Evolutionary conservation across 768 basidiomycete species (phyloP).

Genomic region (Gloeopeniophorella convolvens): DNA sequence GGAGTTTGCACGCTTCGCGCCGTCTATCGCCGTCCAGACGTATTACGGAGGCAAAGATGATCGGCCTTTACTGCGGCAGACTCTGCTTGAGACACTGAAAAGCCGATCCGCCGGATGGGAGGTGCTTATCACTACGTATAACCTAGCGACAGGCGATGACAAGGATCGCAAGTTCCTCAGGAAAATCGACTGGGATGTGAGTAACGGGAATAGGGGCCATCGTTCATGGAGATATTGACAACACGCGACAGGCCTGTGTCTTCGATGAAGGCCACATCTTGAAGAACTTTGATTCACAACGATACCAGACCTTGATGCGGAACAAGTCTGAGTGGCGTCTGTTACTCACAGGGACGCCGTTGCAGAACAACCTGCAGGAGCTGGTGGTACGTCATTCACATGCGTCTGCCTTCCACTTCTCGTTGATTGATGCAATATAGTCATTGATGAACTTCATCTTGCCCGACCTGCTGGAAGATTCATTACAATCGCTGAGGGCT

Average conservation of each 20-base stretch:
- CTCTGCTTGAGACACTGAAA: slow-evolving; percentile 54
- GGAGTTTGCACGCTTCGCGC: slow-evolving; percentile 90
- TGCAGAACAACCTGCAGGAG: slow-evolving; percentile 89
- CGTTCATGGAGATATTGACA: background rate
- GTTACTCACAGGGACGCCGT: slow-evolving; percentile 89
- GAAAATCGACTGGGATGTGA: slow-evolving; percentile 85
- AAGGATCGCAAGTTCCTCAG: slow-evolving; percentile 92
- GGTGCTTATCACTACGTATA: slow-evolving; percentile 94
- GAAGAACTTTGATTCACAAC: slow-evolving; percentile 97
- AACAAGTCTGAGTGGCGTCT: slow-evolving; percentile 86
- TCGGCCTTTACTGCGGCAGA: slow-evolving; percentile 64
- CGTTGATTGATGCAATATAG: slow-evolving; percentile 34
- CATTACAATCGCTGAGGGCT: slow-evolving; percentile 74
- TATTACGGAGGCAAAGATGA: slow-evolving; percentile 95
- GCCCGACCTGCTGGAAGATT: slow-evolving; percentile 77
- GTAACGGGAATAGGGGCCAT: slow-evolving; percentile 30
- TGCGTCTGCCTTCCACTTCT: background rate
- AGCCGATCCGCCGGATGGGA: slow-evolving; percentile 65
- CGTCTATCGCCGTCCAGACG: slow-evolving; percentile 75
- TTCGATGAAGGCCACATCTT: slow-evolving; percentile 97
- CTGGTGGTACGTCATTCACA: slow-evolving; percentile 59
- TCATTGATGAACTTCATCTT: slow-evolving; percentile 98
- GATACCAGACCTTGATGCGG: slow-evolving; percentile 82
- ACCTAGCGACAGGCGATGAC: slow-evolving; percentile 80
- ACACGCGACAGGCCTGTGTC: slow-evolving; percentile 63